Base-by-base conservation (phyloP, 176 grass and related monocot genomes). In the Musa acuminata region DNA sequence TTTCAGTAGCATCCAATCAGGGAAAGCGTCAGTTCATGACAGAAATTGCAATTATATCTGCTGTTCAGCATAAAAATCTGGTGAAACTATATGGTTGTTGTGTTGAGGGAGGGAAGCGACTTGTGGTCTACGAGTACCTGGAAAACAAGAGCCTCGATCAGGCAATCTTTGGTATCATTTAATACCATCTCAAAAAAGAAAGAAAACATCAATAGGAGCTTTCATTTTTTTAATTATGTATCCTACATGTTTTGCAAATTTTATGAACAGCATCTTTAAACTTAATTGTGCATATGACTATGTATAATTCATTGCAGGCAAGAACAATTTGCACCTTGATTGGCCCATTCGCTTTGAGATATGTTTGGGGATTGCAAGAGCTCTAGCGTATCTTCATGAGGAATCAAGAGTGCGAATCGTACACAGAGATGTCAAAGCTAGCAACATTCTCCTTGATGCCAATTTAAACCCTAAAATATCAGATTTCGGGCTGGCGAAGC, bases 141-240 rank as follows among this genome's bases (percentile, higher is more conserved):
- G 92, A 96, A 83, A 91, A 96, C 71, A 82, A 83, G 80, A 91
- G 92, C 58, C 88, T 96, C 22, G 92, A 96, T 74, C 85, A 88
- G 17, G 83, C 94, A 73, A 48, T 97, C 2, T 90, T 93, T 80
- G 90, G 94, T 97, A 87, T 26, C 27, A 8, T 49, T 50, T 1
- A n/a, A 48, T 7, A 51, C 48, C 48, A 51, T 20, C 57, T 62
- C 17, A 14, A 62, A 62, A 62, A 62, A 3, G 13, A 19, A 58
- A 58, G 17, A 58, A 12, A 58, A 58, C 13, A 14, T 58, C 11
- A 3, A 58, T 43, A 6, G 35, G 4, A 43, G 0, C 35, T 43
- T 43, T 43, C 35, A 43, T 6, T 43, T 43, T 43, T 43, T 6
- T 43, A 43, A 43, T 43, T 43, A 43, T 43, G 4, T 6, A 6